A percentile compares a stretch with the other conserved stretches of the same genome.
phyloP scores from a whole-genome alignment of 305 asterid genomes.

The Caryopteris hybrid region DNA sequence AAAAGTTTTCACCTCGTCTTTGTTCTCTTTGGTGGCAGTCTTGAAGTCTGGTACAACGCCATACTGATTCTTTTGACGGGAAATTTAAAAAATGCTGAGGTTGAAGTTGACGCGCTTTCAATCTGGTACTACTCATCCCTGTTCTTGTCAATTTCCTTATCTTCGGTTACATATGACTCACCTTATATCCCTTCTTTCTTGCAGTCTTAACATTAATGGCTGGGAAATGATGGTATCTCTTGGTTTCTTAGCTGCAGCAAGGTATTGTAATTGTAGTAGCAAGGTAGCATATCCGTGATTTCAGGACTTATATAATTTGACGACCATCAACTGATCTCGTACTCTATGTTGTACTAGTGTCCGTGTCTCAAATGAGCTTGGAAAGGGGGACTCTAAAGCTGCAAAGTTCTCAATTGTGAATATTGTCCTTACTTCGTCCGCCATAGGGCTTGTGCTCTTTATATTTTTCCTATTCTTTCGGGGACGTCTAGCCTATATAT shows the following conservation, averaged over 20 bases:
- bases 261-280: constrained; percentile 29
- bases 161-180: neutral
- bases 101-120: constrained; percentile 64
- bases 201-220: constrained; percentile 65
- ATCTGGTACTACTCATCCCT: constrained; percentile 39
- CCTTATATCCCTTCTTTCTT: neutral
- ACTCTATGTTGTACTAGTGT: constrained; percentile 31
- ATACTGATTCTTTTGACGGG: constrained; percentile 61
- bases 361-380: constrained; percentile 69
- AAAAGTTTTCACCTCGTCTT: neutral
- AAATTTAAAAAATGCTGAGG: constrained; percentile 47
- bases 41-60: constrained; percentile 66
- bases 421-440: constrained; percentile 37
- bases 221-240: constrained; percentile 74
- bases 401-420: constrained; percentile 51
- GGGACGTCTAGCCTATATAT: constrained; percentile 44
- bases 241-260: constrained; percentile 71
- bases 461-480: constrained; percentile 48
- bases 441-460: constrained; percentile 41
- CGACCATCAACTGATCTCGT: neutral
- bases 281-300: neutral
- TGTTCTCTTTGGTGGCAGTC: constrained; percentile 29
- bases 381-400: constrained; percentile 46
- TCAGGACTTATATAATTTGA: neutral
- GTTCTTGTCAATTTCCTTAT: neutral